Percentiles rank a stretch among this genome's conserved stretches.
These are phyloP conservation scores for Mycena citricolor DNA, from an alignment of 1,284 basidiomycete genomes.

Conservation along the genomic window DNA sequence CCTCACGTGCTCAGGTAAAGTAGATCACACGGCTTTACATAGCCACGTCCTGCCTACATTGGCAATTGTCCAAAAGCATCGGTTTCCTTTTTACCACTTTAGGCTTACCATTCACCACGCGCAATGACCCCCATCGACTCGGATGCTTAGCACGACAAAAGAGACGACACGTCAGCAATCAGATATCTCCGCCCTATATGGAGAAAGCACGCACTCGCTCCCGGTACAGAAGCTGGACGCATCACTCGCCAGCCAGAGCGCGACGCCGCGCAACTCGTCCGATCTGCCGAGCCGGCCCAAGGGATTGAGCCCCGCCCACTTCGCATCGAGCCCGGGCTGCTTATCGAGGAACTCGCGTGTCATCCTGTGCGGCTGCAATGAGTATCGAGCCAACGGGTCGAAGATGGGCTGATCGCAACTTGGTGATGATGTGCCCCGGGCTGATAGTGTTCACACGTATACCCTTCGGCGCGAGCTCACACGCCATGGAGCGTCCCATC, in stretches of 20 bases:
- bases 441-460: conserved; percentile 74
- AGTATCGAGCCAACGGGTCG: not conserved
- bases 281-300: conserved; percentile 68
- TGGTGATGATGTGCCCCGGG: conserved; percentile 70
- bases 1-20: too few relatives aligned
- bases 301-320: conserved; percentile 69
- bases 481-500: conserved; percentile 78
- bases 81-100: not conserved
- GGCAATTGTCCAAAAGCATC: too few relatives aligned
- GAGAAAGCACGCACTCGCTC: conserved; percentile 52
- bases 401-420: conserved; percentile 39
- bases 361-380: conserved; percentile 48
- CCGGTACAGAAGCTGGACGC: conserved; percentile 69
- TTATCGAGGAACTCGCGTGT: conserved; percentile 68
- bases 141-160: too few relatives aligned
- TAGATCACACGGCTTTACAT: too few relatives aligned
- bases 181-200: not conserved
- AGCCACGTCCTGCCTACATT: too few relatives aligned
- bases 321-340: conserved; percentile 56
- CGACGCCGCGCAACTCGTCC: conserved; percentile 70
- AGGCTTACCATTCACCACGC: conserved; percentile 4
- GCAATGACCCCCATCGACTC: conserved; percentile 51
- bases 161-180: conserved; percentile 3
- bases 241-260: conserved; percentile 71
- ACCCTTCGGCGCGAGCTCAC: conserved; percentile 67